These are phyloP conservation scores for Flagelloscypha sp. DNA, from an alignment of 768 basidiomycete genomes.

Conservation along the genomic window DNA sequence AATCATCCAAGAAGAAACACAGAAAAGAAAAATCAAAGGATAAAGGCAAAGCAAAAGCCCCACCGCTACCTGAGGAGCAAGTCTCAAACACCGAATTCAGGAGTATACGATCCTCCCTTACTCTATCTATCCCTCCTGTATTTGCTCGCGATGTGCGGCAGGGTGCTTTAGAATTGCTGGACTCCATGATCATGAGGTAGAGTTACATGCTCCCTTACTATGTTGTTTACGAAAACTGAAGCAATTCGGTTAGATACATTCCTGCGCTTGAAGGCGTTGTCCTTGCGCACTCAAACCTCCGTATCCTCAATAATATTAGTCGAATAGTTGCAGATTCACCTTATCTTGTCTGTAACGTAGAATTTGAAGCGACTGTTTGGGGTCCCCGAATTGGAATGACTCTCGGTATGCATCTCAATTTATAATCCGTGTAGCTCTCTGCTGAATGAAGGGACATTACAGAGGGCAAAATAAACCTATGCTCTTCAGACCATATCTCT, in stretches of 20 bases:
- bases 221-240: constrained; percentile 1
- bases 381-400: constrained; percentile 76
- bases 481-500: constrained; percentile 87
- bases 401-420: constrained; percentile 45
- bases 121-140: constrained; percentile 72
- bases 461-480: constrained; percentile 86
- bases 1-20: constrained; percentile 24
- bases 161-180: constrained; percentile 84
- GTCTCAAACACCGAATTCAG: constrained; percentile 51
- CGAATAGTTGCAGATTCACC: constrained; percentile 77
- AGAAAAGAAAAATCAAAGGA: constrained; percentile 20
- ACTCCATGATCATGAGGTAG: constrained; percentile 93
- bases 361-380: constrained; percentile 85
- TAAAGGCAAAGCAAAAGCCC: constrained; percentile 29
- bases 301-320: constrained; percentile 56
- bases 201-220: constrained; percentile 13
- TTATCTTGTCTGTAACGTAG: constrained; percentile 64
- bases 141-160: constrained; percentile 64
- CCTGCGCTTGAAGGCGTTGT: constrained; percentile 83
- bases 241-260: constrained; percentile 55
- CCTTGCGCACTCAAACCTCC: constrained; percentile 74
- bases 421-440: constrained; percentile 4
- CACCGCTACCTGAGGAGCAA: too few relatives aligned
- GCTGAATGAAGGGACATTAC: constrained; percentile 3
- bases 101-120: constrained; percentile 54